phyloP scores from a whole-genome alignment of 768 basidiomycete genomes.

The Agaricus bisporus region DNA sequence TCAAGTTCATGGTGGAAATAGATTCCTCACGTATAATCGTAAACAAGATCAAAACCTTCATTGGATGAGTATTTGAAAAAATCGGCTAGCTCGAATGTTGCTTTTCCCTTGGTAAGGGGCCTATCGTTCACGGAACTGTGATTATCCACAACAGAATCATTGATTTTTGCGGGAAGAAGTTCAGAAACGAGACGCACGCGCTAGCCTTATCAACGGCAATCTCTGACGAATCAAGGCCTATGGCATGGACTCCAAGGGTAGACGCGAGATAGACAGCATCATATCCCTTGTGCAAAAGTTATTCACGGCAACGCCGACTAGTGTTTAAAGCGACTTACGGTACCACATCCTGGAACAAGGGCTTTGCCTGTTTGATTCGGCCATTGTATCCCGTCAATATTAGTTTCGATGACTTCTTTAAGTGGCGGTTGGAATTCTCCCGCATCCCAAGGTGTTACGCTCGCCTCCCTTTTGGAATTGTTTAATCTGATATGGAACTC shows the following conservation, averaged over 20 bases:
- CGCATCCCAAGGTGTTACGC: conserved; percentile 59
- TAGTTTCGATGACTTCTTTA: conserved; percentile 41
- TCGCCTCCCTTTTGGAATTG: conserved; percentile 30
- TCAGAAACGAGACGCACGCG: conserved; percentile 22
- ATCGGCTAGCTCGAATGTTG: conserved; percentile 36
- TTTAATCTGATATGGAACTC: background rate
- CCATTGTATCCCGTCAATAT: conserved; percentile 28
- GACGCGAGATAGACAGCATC: conserved; percentile 52
- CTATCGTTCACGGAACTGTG: conserved; percentile 9
- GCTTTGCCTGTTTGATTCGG: conserved; percentile 26
- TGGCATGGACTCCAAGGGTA: conserved; percentile 37
- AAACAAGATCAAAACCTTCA: conserved; percentile 48
- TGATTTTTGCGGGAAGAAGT: background rate
- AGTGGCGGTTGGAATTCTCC: conserved; percentile 52
- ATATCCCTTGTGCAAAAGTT: conserved; percentile 40
- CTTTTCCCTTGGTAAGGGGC: conserved; percentile 18
- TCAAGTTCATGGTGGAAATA: background rate
- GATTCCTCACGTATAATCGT: conserved; percentile 54
- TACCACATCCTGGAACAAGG: conserved; percentile 44
- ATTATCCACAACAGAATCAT: background rate
- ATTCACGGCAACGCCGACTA: background rate
- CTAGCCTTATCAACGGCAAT: conserved; percentile 46
- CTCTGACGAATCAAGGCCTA: conserved; percentile 52
- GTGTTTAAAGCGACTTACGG: conserved; percentile 18
- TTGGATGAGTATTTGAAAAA: conserved; percentile 46